Evolutionary conservation across 352 stramenopile species (phyloP), one percentile per base, ranked within the genome.

Genomic region (Phytopythium vexans): DNA sequence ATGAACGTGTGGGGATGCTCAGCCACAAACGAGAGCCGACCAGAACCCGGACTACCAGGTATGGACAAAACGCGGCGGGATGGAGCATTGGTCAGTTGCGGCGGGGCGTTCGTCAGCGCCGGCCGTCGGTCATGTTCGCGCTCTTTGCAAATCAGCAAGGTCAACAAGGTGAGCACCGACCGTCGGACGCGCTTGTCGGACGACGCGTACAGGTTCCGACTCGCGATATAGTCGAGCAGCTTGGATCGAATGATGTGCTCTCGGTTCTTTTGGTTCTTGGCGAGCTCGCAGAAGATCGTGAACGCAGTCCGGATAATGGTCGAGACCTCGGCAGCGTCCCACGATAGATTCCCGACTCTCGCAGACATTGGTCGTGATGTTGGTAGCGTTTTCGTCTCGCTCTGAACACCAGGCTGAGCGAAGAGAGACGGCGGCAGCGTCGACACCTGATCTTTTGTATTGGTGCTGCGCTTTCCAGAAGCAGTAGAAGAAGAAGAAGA

Each of bases 221-320:
- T 66, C 27, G 72, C 62, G 34, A 88, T 81, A 43, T 74, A 77
- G 56, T 88, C 77, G 6, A 86, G 58, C 38, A 86, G 54, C 44
- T 86, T 86, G 21, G 77, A 86, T 27, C 70, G 70, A 51, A 88
- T 84, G 3, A 89, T 60, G 14, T 72, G 75, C 32, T 87, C 67
- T 43, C 76, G 72, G 42, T 88, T 88, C 21, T 55, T 47, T 8
- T 52, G 49, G 41, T 86, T 88, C 48, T 72, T 74, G 4, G 77
- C 74, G 62, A 88, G 78, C 16, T 81, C 64, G 41, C 77, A 88
- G 41, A 88, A 84, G 16, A 88, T 64, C 1, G 60, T 62, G 35
- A 88, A 79, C 44, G 65, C 62, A 32, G 72, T 69, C 5, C 77
- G 72, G 53, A 79, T 47, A 6, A 74, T 43, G 12, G 54, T 39